Conservation (phyloP, 108 stramenopile species). For the Fragilaria radians region DNA sequence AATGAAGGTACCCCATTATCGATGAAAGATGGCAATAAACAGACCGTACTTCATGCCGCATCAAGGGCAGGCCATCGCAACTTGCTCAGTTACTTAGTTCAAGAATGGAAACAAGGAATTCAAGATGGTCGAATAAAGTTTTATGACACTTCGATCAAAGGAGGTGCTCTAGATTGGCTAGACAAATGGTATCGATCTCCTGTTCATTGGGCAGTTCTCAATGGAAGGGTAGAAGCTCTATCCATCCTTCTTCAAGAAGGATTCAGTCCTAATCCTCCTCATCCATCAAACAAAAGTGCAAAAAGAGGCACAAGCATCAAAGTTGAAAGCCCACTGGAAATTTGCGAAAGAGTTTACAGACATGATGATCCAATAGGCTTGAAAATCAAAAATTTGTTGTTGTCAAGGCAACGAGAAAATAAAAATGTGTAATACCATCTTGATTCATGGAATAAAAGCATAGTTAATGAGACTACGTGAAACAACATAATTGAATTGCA, state of each 20-base stretch:
- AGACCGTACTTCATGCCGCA: conserved; percentile 68
- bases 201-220: conserved; percentile 83
- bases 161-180: conserved; percentile 38
- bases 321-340: conserved; percentile 66
- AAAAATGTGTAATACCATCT: no score
- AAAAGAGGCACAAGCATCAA: conserved; percentile 43
- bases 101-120: conserved; percentile 27
- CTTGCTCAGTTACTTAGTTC: conserved; percentile 38
- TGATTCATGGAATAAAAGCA: no score
- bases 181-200: conserved; percentile 62
- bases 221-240: conserved; percentile 55
- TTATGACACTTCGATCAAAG: conserved; percentile 12
- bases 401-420: no score
- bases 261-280: conserved; percentile 50
- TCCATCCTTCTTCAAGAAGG: conserved; percentile 47
- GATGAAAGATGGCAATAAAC: conserved; percentile 80
- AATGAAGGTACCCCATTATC: conserved; percentile 44
- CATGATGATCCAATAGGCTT: conserved; percentile 9
- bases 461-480: no score
- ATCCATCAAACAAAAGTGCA: conserved; percentile 24
- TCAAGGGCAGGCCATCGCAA: conserved; percentile 61
- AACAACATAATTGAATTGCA: no score
- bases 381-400: no score
- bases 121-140: conserved; percentile 18
- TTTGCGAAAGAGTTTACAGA: conserved; percentile 57